phyloP scores from a whole-genome alignment of 192 early-diverging fungal species.

The Backusella tarrabulga region DNA sequence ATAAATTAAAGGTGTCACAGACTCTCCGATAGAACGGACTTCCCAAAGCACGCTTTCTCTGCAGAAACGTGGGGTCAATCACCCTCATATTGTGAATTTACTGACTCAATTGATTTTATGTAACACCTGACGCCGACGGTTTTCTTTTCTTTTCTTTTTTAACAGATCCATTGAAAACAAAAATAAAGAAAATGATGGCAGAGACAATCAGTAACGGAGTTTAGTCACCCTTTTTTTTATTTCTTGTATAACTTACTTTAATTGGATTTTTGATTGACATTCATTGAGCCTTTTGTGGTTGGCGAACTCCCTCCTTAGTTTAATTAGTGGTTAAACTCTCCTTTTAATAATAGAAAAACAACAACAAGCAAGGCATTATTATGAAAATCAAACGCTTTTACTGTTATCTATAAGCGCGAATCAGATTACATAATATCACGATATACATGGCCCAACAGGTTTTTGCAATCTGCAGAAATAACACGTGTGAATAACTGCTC shows the following conservation, averaged over 20 bases:
- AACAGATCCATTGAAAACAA: background rate
- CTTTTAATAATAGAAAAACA: background rate
- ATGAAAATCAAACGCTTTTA: background rate
- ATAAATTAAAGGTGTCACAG: slow-evolving; percentile 4
- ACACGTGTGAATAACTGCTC: background rate
- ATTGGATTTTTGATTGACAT: background rate
- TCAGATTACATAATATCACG: background rate
- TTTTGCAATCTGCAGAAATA: background rate
- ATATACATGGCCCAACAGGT: background rate
- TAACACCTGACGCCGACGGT: background rate
- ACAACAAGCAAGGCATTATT: background rate
- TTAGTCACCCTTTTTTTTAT: background rate
- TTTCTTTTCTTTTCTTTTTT: background rate
- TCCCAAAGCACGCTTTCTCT: background rate
- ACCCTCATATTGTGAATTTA: background rate
- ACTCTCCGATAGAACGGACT: slow-evolving; percentile 6
- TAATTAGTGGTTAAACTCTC: background rate
- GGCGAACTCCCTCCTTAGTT: background rate
- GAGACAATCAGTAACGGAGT: background rate
- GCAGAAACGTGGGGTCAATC: background rate
- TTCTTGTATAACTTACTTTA: slow-evolving; percentile 1
- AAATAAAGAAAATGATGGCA: background rate
- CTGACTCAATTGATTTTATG: background rate
- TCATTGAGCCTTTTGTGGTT: slow-evolving; percentile 1
- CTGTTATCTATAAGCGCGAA: background rate